These are phyloP conservation scores for Vitis amurensis DNA, from an alignment of 164 flowering plant genomes.

Conservation along the genomic window DNA sequence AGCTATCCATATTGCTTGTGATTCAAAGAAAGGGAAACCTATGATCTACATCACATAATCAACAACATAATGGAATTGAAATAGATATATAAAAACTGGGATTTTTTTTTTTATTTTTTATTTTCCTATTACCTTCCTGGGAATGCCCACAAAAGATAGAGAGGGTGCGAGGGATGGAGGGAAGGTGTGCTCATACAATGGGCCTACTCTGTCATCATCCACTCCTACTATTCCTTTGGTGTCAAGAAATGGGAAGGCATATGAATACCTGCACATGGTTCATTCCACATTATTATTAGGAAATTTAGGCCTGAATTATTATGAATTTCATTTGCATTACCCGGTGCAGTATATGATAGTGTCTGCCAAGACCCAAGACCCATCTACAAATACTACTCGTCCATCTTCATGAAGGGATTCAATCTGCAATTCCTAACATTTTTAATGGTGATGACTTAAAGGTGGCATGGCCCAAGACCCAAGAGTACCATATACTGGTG, in stretches of 20 bases:
- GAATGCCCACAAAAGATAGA: conserved; percentile 84
- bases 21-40: conserved; percentile 89
- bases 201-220: conserved; percentile 94
- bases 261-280: conserved; percentile 65
- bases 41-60: conserved; percentile 42
- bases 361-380: conserved; percentile 65
- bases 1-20: conserved; percentile 95
- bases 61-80: neutral
- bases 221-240: conserved; percentile 81
- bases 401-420: conserved; percentile 73
- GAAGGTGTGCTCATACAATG: conserved; percentile 86
- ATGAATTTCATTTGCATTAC: conserved; percentile 27
- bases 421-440: conserved; percentile 44
- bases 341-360: conserved; percentile 87
- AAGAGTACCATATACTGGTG: too few species aligned
- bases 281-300: neutral
- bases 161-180: conserved; percentile 92
- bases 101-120: too few species aligned
- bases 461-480: too few species aligned
- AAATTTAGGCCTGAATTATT: too few species aligned
- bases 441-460: too few species aligned
- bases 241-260: conserved; percentile 91
- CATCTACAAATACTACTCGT: conserved; percentile 59
- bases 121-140: conserved; percentile 64
- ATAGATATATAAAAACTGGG: too few species aligned